phyloP scores from a whole-genome alignment of 441 rosid species.

The Isatis lusitanica region DNA sequence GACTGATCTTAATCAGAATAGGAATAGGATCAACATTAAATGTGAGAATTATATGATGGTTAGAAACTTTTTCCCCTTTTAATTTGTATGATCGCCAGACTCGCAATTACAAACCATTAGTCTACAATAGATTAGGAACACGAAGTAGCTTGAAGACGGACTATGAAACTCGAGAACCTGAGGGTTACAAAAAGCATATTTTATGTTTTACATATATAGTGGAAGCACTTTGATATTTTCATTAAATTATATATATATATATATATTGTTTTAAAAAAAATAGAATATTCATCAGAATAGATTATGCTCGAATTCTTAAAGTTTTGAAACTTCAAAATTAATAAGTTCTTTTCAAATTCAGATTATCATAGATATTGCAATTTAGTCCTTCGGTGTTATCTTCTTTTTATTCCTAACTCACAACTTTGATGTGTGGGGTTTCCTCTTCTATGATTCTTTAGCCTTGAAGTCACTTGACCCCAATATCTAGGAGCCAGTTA shows the following conservation, averaged over 20 bases:
- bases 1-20: background rate
- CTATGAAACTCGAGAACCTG: background rate
- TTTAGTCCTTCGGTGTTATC: background rate
- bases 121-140: background rate
- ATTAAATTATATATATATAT: no score
- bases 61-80: background rate
- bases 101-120: background rate
- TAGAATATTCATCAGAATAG: background rate
- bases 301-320: background rate
- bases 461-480: slow-evolving; percentile 22
- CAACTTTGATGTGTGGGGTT: background rate
- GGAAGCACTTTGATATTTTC: background rate
- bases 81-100: background rate
- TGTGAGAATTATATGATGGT: background rate
- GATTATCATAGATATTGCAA: background rate
- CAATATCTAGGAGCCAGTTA: slow-evolving; percentile 1
- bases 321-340: background rate
- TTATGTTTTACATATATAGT: background rate
- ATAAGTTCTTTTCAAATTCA: background rate
- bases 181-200: background rate
- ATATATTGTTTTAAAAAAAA: no score
- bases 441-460: background rate
- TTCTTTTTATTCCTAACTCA: background rate
- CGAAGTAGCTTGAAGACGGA: background rate
- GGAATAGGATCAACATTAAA: background rate